Evolutionary conservation across 1,284 basidiomycete species (phyloP), one percentile per base, ranked within the genome.

Genomic region (Ustilago xerochloae): DNA sequence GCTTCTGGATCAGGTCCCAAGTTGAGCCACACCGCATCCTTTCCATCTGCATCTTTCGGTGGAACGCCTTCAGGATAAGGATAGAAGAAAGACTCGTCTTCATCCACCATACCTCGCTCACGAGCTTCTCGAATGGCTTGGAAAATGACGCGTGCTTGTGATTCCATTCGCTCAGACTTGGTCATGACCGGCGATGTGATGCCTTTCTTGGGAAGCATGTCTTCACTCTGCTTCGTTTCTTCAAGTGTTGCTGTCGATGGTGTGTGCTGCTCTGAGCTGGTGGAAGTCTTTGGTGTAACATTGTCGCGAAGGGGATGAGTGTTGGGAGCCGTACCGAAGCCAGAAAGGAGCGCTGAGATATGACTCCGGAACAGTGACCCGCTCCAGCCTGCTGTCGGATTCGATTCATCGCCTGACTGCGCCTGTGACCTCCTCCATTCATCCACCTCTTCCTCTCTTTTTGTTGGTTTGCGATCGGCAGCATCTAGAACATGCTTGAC

Each of bases 21-120:
- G n/a, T 71, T 60, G 38, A 75, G 52, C 67, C 68, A 75, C 12
- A 71, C 54, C 2, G 45, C 38, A 22, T 71, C 68, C 15, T 51
- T 53, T 0, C 60, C 72, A 0, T 70, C 51, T 0, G 52, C 7
- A 24, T 63, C 59, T 12, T 60, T 53, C 16, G 72, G 72, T 1
- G 72, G 60, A 2, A 64, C 63, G n/a, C 67, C 63, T 28, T 70
- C 67, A 0, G 66, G 67, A 24, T 65, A 70, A 1, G 67, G 67
- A 49, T 70, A 58, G 63, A 75, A 70, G 72, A 75, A 75, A 12
- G 72, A 66, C 39, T 75, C 72, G 41, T 75, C 67, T 18, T 75
- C 63, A 33, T 75, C 67, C 49, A 66, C 56, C 2, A 63, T 63
- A 15, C 72, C 72, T 7, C 72, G 66, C 45, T 75, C 72, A 4